Evolutionary conservation across 1,139 yeast genomes (phyloP).

Genomic region (Hyphopichia buzzinii): DNA sequence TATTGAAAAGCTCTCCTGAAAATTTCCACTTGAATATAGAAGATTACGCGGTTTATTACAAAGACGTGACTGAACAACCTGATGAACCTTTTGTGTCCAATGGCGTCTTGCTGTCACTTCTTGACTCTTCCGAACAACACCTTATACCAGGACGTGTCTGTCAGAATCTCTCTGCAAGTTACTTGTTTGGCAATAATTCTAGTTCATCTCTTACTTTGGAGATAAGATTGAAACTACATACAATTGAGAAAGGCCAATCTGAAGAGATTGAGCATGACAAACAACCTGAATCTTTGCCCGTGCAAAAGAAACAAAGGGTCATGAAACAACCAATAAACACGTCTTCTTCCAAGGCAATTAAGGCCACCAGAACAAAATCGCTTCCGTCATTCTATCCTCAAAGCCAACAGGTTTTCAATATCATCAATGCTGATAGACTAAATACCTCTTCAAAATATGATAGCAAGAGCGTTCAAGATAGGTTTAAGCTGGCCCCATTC

Average conservation of each 20-base stretch:
- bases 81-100: slow-evolving; percentile 78
- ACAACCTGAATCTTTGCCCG: neutral
- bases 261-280: neutral
- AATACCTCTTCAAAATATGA: slow-evolving; percentile 41
- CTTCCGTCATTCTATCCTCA: slow-evolving; percentile 53
- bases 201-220: slow-evolving; percentile 60
- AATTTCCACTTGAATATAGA: slow-evolving; percentile 44
- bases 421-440: slow-evolving; percentile 42
- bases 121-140: slow-evolving; percentile 25
- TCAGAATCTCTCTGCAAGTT: slow-evolving; percentile 59
- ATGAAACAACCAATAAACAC: neutral
- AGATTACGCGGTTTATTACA: slow-evolving; percentile 71
- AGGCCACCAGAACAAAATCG: slow-evolving; percentile 66
- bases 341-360: slow-evolving; percentile 32
- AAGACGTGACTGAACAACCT: slow-evolving; percentile 67
- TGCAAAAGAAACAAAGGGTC: slow-evolving; percentile 18
- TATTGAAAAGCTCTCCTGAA: slow-evolving; percentile 56
- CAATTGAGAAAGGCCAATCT: slow-evolving; percentile 23
- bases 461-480: slow-evolving; percentile 42
- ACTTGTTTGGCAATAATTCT: slow-evolving; percentile 43
- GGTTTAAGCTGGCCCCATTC: slow-evolving; percentile 50
- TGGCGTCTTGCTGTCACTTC: slow-evolving; percentile 55
- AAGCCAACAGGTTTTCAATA: slow-evolving; percentile 39
- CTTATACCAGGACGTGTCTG: slow-evolving; percentile 71
- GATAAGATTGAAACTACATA: slow-evolving; percentile 57